These are phyloP conservation scores for Cadophora luteo-olivacea DNA, from an alignment of 2,329 filamentous ascomycete genomes.

Conservation along the genomic window DNA sequence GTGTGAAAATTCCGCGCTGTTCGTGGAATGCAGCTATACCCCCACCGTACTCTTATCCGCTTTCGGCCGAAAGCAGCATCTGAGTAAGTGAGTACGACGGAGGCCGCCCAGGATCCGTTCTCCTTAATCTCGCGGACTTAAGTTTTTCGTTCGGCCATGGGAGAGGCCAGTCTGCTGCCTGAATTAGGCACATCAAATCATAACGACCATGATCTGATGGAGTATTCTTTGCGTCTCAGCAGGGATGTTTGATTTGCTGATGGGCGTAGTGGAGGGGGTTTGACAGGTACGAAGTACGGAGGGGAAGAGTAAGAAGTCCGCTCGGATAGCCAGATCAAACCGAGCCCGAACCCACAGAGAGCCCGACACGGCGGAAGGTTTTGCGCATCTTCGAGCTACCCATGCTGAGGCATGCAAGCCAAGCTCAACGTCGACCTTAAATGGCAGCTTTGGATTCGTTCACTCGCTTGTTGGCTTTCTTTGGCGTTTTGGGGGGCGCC, in stretches of 20 bases:
- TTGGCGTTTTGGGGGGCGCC: background rate
- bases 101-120: background rate
- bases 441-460: constrained; percentile 1
- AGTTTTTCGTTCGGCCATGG: background rate
- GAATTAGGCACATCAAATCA: background rate
- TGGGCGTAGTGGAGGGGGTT: constrained; percentile 2
- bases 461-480: background rate
- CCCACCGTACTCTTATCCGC: constrained; percentile 2
- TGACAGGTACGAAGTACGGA: constrained; percentile 8
- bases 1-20: background rate
- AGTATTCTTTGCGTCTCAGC: background rate
- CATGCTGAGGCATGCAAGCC: background rate
- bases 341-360: constrained; percentile 11
- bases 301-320: constrained; percentile 5
- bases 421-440: background rate
- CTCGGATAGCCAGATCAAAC: constrained; percentile 11
- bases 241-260: constrained; percentile 15
- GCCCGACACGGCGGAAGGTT: constrained; percentile 9
- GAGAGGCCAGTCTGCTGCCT: background rate
- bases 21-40: background rate
- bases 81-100: background rate
- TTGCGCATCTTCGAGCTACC: background rate
- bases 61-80: constrained; percentile 6
- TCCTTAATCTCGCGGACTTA: constrained; percentile 13
- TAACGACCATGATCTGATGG: background rate